phyloP scores from a whole-genome alignment of 2,329 filamentous ascomycete genomes.

The Hymenoscyphus repandus region DNA sequence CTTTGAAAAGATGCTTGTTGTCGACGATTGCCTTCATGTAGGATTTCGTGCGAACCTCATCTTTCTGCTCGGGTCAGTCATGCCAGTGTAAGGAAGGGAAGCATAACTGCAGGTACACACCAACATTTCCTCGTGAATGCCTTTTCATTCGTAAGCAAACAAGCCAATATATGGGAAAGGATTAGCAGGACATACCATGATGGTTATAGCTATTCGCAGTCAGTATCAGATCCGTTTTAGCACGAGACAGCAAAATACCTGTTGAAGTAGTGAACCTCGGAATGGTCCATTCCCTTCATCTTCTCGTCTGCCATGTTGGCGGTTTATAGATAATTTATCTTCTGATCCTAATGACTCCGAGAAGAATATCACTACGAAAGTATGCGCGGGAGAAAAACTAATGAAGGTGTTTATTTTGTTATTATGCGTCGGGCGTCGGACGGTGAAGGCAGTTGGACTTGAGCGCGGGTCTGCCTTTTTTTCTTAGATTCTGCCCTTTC shows the following conservation, averaged over 20 bases:
- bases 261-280: constrained; percentile 99
- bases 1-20: constrained; percentile 90
- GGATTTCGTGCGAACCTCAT: constrained; percentile 92
- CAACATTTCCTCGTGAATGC: constrained; percentile 98
- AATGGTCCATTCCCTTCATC: constrained; percentile 40
- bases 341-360: not conserved
- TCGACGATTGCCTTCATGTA: constrained; percentile 98
- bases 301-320: constrained; percentile 48
- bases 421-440: not conserved
- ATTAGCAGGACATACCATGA: constrained; percentile 64
- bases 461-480: not conserved
- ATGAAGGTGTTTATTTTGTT: too few species aligned
- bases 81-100: constrained; percentile 10
- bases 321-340: not conserved
- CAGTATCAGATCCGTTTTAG: constrained; percentile 1
- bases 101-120: constrained; percentile 49
- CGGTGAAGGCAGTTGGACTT: not conserved
- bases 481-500: not conserved
- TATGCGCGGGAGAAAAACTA: not conserved
- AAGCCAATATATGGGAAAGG: too few species aligned
- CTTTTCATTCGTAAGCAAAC: too few species aligned
- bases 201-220: constrained; percentile 75
- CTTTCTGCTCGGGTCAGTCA: constrained; percentile 61
- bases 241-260: constrained; percentile 52
- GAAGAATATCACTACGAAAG: not conserved